A percentile compares a stretch with the other conserved stretches of the same genome.
phyloP scores from a whole-genome alignment of 2,329 filamentous ascomycete species.

The Colletotrichum sp. region DNA sequence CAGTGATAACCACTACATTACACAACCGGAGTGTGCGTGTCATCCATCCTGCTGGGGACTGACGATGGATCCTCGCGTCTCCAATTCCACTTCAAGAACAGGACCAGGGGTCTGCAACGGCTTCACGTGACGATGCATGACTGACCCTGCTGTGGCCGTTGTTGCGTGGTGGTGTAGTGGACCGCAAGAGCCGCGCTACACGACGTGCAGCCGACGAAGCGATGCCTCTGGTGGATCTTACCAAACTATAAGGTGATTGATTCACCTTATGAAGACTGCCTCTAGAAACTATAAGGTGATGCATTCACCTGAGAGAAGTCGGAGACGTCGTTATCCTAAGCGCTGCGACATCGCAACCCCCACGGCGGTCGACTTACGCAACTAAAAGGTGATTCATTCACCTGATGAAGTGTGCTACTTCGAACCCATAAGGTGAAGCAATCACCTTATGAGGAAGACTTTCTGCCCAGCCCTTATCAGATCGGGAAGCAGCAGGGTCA shows the following conservation, averaged over 20 bases:
- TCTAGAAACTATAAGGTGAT: neutral
- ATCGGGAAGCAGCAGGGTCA: neutral
- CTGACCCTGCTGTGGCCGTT: neutral
- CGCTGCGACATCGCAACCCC: neutral
- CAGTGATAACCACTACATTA: neutral
- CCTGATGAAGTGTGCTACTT: neutral
- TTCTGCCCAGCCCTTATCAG: neutral
- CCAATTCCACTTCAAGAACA: neutral
- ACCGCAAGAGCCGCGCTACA: neutral
- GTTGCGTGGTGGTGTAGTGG: neutral
- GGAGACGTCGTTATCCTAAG: neutral
- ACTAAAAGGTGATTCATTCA: neutral
- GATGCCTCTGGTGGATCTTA: neutral
- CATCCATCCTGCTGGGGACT: neutral
- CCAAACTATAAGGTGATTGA: neutral
- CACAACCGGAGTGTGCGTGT: slow-evolving; percentile 8
- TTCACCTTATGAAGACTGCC: neutral
- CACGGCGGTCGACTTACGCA: neutral
- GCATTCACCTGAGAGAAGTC: neutral
- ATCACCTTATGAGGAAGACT: neutral
- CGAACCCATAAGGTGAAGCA: neutral
- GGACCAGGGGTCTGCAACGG: neutral
- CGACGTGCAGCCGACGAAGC: neutral
- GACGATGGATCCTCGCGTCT: neutral
- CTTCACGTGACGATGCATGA: neutral